Base-by-base conservation (phyloP, 805 yeast genomes). In the Metschnikowia gruessii region DNA sequence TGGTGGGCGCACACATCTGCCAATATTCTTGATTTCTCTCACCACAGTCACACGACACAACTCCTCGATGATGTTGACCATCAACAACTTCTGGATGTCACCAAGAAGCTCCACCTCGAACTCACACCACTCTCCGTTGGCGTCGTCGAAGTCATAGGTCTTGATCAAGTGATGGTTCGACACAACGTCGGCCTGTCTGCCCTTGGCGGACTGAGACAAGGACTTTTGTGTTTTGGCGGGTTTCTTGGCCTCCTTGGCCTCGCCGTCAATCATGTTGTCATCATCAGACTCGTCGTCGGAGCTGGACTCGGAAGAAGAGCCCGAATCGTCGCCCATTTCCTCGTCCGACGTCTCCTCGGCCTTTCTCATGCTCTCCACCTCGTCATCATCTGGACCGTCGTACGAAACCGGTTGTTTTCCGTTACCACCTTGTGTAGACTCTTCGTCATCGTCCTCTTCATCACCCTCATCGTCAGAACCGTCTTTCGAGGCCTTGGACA, bases 311-410 rank as follows among this genome's bases (percentile, higher is more conserved):
- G 36, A 33, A 17, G 8, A 82, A 10, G 16, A 82, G n/a, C 60
- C 56, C 10, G 66, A 57, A 35, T 52, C 58, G 11, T 50, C 45
- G 21, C 44, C 62, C 58, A 74, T 79, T 44, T 79, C 85, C 57
- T 84, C 94, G 53, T 82, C 89, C 48, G 83, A 82, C 34, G 91
- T 81, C 57, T 84, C 80, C 65, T 85, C 92, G 42, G 87, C 95
- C 59, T 77, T 78, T 68, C 83, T 83, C 91, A 88, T 87, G 42
- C 87, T 87, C 64, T 89, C 97, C 50, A 87, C 73, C 62, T 91
- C 97, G 26, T 89, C 98, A 52, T 91, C 97, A 68, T 91, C 98
- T 29, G 97, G 96, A 13, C 82, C 96, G 53, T 91, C 98, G 58
- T 89, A 89, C 1, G 97, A 89, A 33, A 87, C 92, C 15, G 95